Evolutionary conservation across 768 basidiomycete species (phyloP).

Genomic region (Mycena indigotica): DNA sequence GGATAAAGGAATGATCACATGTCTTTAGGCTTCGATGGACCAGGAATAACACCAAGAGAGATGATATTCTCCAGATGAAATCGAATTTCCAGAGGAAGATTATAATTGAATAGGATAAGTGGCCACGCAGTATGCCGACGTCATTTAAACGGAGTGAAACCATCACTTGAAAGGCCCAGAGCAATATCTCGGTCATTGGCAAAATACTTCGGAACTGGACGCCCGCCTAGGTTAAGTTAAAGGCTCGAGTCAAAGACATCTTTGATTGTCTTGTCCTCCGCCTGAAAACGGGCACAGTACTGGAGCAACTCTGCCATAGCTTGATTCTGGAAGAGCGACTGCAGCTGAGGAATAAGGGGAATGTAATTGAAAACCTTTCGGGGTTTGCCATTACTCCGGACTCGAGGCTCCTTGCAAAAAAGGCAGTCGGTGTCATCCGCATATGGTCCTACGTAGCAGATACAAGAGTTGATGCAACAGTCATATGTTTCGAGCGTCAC

Average conservation of each 20-base stretch:
- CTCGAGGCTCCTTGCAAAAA: slow-evolving; percentile 29
- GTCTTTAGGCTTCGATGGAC: neutral
- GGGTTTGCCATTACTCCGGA: slow-evolving; percentile 20
- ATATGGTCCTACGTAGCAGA: slow-evolving; percentile 23
- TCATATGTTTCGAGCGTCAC: slow-evolving; percentile 30
- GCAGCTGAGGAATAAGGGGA: slow-evolving; percentile 31
- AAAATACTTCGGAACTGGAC: slow-evolving; percentile 35
- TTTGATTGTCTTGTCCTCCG: slow-evolving; percentile 21
- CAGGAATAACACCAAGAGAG: neutral
- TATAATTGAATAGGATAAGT: slow-evolving; percentile 26
- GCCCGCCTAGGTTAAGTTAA: slow-evolving; percentile 31
- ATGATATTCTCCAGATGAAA: neutral
- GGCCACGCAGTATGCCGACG: slow-evolving; percentile 38
- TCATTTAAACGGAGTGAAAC: slow-evolving; percentile 41
- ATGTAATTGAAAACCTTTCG: slow-evolving; percentile 37
- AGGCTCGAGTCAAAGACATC: slow-evolving; percentile 41
- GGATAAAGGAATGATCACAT: neutral
- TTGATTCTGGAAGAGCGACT: slow-evolving; percentile 24
- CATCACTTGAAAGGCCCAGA: slow-evolving; percentile 44
- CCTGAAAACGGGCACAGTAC: slow-evolving; percentile 25
- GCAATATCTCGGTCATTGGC: slow-evolving; percentile 41
- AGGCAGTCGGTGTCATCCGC: slow-evolving; percentile 30
- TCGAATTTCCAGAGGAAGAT: neutral
- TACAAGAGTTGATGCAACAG: slow-evolving; percentile 27
- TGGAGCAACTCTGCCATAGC: slow-evolving; percentile 24